Evolutionary conservation across 306 rosid species (phyloP), one percentile per base, ranked within the genome.

Genomic region (Sindora glabra): DNA sequence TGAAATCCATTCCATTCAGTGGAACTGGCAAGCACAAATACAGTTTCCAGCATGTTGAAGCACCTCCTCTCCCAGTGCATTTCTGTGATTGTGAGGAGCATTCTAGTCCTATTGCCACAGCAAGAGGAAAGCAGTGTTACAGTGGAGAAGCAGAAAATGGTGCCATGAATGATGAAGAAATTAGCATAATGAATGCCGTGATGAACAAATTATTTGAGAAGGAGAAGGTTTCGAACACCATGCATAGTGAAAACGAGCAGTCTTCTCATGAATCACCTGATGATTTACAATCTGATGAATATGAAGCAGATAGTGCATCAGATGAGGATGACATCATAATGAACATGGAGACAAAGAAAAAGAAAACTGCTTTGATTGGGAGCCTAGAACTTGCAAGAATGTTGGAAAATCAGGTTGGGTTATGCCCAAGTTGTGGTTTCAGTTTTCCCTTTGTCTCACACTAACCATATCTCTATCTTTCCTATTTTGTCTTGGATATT

Each of bases 1-100:
- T 91, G 66, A 91, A 88, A 74, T 44, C 83, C n/a, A 47, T 91
- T 48, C 96, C 98, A 29, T 80, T 85, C 27, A 70, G 75, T 67
- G 98, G 98, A 74, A 85, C 88, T 29, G 98, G 98, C 59, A 88
- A 86, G 65, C 98, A 91, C 78, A 88, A 83, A 47, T 88, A 91
- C 70, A 89, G 96, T 59, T 91, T 91, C 85, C 89, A 81, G 67
- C 83, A 81, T 64, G 77, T 88, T 63, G 79, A 83, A 62, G 79
- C 72, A 57, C 80, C 95, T 67, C 39, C 86, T 22, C 80, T 74
- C 46, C 98, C 98, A 4, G 74, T 79, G 69, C 75, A 86, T 79
- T 83, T 91, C 69, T 91, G 98, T 72, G 98, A 85, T 64, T 91
- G 98, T 54, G 95, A 91, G 72, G 95, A 88, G 74, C 98, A 91